phyloP scores from a whole-genome alignment of 257 asterid species.

The Salvia rosmarinus region DNA sequence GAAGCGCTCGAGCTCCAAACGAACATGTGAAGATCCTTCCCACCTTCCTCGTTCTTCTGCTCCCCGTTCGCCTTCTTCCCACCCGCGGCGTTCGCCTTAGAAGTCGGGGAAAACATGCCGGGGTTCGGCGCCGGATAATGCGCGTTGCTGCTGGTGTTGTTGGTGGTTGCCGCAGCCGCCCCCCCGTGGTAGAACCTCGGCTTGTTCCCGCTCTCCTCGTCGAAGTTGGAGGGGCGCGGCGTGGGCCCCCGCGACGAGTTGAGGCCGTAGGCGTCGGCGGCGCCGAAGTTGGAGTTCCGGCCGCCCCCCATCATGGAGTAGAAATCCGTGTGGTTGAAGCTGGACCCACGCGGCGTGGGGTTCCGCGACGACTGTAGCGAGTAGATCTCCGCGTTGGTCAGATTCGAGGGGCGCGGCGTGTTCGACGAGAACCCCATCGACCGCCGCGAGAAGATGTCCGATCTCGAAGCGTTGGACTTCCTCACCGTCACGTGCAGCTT shows the following conservation, averaged over 20 bases:
- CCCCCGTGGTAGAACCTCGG: constrained; percentile 53
- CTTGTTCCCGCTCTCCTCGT: constrained; percentile 62
- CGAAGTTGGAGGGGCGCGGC: constrained; percentile 78
- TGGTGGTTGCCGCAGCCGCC: too few relatives aligned
- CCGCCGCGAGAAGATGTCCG: constrained; percentile 70
- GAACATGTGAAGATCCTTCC: constrained; percentile 85
- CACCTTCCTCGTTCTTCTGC: constrained; percentile 52
- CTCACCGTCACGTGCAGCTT: constrained; percentile 80
- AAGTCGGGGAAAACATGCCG: constrained; percentile 75
- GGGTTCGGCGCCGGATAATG: constrained; percentile 78
- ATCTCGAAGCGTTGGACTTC: constrained; percentile 77
- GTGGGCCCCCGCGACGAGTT: constrained; percentile 66
- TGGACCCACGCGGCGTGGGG: constrained; percentile 90
- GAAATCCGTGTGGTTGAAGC: constrained; percentile 81
- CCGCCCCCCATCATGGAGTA: constrained; percentile 77
- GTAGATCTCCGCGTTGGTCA: constrained; percentile 88
- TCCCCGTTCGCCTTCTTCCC: constrained; percentile 58
- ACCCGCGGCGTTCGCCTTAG: constrained; percentile 41
- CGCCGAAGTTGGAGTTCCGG: constrained; percentile 72
- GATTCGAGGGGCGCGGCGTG: constrained; percentile 78
- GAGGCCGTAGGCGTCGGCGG: constrained; percentile 62
- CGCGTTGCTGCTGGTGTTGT: constrained; percentile 20
- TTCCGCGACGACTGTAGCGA: constrained; percentile 80
- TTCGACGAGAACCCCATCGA: constrained; percentile 63
- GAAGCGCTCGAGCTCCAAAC: constrained; percentile 96